Evolutionary conservation across 208 protist species (phyloP).

Genomic region (Leishmania aethiopica): DNA sequence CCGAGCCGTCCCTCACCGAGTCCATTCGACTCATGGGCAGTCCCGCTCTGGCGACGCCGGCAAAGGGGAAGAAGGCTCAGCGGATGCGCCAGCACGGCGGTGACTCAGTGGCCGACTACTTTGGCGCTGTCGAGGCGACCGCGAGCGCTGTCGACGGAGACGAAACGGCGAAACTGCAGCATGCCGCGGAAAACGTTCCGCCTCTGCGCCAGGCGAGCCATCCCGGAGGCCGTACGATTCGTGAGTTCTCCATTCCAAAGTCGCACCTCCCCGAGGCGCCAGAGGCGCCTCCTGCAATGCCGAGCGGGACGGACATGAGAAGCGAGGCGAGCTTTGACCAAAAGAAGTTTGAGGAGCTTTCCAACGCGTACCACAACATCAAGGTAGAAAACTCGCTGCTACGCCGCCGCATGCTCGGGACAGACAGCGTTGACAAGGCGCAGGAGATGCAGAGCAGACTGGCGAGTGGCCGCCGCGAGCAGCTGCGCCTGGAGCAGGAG

Average conservation of each 20-base stretch:
- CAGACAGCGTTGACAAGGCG: slow-evolving; percentile 67
- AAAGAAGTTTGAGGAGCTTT: slow-evolving; percentile 59
- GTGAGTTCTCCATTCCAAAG: slow-evolving; percentile 81
- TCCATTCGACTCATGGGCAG: slow-evolving; percentile 85
- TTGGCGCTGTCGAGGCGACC: slow-evolving; percentile 56
- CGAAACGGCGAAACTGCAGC: slow-evolving; percentile 52
- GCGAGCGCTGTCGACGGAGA: slow-evolving; percentile 73
- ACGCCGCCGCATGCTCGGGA: slow-evolving; percentile 74
- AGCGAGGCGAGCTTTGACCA: slow-evolving; percentile 41
- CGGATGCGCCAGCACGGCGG: slow-evolving; percentile 31
- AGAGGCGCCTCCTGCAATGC: slow-evolving; percentile 4
- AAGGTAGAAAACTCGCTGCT: slow-evolving; percentile 87
- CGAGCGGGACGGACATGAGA: slow-evolving; percentile 1
- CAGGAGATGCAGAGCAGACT: slow-evolving; percentile 69
- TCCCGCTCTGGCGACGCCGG: slow-evolving; percentile 54
- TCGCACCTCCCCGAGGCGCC: slow-evolving; percentile 9
- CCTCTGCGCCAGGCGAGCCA: slow-evolving; percentile 70
- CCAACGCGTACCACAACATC: slow-evolving; percentile 82
- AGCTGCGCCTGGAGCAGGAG: slow-evolving; percentile 53
- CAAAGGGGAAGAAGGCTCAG: slow-evolving; percentile 47
- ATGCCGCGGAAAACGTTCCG: slow-evolving; percentile 58
- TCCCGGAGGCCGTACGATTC: slow-evolving; percentile 61
- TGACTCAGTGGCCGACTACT: slow-evolving; percentile 43
- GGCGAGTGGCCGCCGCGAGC: slow-evolving; percentile 46
- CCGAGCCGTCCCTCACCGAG: slow-evolving; percentile 89